phyloP scores from a whole-genome alignment of 257 asterid species.

The Solanum pinnatisectum region DNA sequence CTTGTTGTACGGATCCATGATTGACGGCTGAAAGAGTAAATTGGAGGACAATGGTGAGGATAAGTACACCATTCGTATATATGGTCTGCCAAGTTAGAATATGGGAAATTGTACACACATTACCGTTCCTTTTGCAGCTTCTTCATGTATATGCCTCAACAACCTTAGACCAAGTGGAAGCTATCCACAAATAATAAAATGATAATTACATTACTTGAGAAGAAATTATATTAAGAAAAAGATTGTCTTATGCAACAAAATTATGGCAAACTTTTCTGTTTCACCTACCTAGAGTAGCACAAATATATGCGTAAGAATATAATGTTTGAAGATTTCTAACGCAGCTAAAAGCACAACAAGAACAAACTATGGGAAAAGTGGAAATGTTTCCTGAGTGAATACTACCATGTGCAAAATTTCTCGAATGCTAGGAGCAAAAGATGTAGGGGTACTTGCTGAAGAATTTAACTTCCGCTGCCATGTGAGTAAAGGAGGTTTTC shows the following conservation, averaged over 20 bases:
- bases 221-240: background rate
- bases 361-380: background rate
- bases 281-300: background rate
- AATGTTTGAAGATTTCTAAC: background rate
- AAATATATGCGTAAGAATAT: background rate
- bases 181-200: conserved; percentile 5
- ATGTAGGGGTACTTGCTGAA: conserved; percentile 39
- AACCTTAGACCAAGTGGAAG: conserved; percentile 37
- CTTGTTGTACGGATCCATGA: conserved; percentile 69
- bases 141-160: conserved; percentile 27
- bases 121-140: conserved; percentile 34
- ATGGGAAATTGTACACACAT: conserved; percentile 6
- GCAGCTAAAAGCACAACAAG: background rate
- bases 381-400: background rate
- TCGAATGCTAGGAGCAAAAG: conserved; percentile 48
- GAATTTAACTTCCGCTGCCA: conserved; percentile 57
- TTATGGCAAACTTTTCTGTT: background rate
- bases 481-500: conserved; percentile 61
- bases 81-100: background rate
- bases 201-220: background rate
- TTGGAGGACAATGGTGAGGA: background rate
- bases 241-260: background rate
- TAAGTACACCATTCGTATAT: conserved; percentile 16
- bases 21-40: conserved; percentile 33
- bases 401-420: conserved; percentile 60